Conservation (phyloP, 148 eudicot genomes). For the Camellia lanceoleosa region DNA sequence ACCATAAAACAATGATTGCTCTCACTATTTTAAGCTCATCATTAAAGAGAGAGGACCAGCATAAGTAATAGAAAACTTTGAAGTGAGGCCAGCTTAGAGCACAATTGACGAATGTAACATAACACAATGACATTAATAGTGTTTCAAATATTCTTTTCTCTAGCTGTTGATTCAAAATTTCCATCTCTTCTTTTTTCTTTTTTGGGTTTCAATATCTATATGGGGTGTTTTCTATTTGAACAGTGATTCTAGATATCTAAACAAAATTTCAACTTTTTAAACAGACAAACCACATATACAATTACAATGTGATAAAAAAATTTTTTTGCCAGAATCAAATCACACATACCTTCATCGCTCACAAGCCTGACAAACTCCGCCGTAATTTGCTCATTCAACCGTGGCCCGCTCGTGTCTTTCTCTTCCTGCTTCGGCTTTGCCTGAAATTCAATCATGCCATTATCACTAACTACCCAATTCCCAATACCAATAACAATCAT, state of each 20-base stretch:
- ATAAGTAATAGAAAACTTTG: no score
- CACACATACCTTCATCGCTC: constrained; percentile 52
- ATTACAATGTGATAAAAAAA: not conserved
- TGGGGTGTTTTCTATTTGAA: not conserved
- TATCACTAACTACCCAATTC: not conserved
- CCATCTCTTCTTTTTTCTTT: not conserved
- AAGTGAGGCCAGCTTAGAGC: no score
- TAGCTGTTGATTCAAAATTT: not conserved
- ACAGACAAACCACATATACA: not conserved
- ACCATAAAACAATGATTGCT: not conserved
- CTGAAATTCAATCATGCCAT: constrained; percentile 16
- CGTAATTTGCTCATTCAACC: constrained; percentile 65
- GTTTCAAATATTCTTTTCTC: not conserved
- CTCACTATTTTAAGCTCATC: no score
- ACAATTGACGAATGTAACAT: no score
- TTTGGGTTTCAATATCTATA: not conserved
- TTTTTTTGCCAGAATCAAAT: not conserved
- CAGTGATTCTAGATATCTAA: not conserved
- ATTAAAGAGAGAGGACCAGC: no score
- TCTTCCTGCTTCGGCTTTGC: constrained; percentile 38
- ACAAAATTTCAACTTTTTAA: not conserved
- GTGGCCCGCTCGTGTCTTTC: constrained; percentile 32
- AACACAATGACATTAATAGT: no score
- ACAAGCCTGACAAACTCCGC: constrained; percentile 61
- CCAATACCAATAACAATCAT: not conserved